Conservation (phyloP, 2,329 filamentous ascomycete species). For the Hypocrella siamensis region DNA sequence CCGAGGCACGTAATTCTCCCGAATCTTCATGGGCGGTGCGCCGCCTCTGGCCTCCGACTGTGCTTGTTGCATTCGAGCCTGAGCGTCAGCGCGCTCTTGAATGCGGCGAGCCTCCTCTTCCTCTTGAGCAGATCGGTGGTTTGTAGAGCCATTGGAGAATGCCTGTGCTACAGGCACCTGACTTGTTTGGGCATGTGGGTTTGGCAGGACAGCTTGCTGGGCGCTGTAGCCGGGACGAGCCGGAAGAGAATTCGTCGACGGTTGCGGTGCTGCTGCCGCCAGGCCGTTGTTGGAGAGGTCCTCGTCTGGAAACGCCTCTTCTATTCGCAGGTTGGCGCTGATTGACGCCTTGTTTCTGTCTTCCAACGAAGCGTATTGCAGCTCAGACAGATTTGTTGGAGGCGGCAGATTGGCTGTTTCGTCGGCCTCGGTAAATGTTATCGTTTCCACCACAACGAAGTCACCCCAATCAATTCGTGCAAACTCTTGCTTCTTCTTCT, state of each 20-base stretch:
- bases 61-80: conserved; percentile 54
- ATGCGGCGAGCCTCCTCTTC: conserved; percentile 50
- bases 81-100: conserved; percentile 44
- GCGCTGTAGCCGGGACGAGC: conserved; percentile 25
- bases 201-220: conserved; percentile 13
- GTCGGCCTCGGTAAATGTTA: conserved; percentile 79
- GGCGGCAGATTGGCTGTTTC: conserved; percentile 75
- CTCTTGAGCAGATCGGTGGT: conserved; percentile 28
- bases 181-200: conserved; percentile 15
- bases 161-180: conserved; percentile 23
- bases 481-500: conserved; percentile 61
- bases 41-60: conserved; percentile 61
- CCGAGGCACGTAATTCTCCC: conserved; percentile 80
- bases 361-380: conserved; percentile 88
- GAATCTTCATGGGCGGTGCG: conserved; percentile 68
- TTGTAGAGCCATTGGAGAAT: conserved; percentile 10
- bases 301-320: conserved; percentile 84
- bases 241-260: conserved; percentile 24
- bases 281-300: conserved; percentile 34
- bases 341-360: conserved; percentile 88
- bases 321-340: conserved; percentile 66
- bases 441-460: conserved; percentile 89
- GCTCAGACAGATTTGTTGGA: conserved; percentile 75
- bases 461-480: conserved; percentile 96
- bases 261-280: conserved; percentile 14